Conservation (phyloP, 179 eudicot genomes). For the Corrigiola litoralis region DNA sequence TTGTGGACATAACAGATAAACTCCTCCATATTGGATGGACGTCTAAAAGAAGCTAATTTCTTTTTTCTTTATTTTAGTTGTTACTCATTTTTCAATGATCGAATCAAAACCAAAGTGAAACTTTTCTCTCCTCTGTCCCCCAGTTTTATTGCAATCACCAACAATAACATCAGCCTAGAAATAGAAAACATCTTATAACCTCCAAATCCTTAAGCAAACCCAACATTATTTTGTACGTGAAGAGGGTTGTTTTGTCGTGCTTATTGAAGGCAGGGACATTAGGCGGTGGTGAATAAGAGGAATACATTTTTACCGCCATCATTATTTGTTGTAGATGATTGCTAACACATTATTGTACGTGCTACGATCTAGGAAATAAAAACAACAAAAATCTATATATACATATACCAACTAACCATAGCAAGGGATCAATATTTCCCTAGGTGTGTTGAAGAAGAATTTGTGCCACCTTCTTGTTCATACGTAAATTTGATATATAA, state of each 20-base stretch:
- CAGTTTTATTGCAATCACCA: slow-evolving; percentile 8
- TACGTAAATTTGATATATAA: too few relatives aligned
- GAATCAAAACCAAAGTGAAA: neutral
- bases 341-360: too few relatives aligned
- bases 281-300: neutral
- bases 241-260: neutral
- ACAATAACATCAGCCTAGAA: neutral
- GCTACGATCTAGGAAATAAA: too few relatives aligned
- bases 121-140: neutral
- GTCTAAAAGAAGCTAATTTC: slow-evolving; percentile 7
- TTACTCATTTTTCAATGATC: neutral
- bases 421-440: too few relatives aligned
- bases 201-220: neutral
- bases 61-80: neutral
- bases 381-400: too few relatives aligned
- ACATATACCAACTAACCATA: too few relatives aligned
- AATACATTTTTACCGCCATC: neutral
- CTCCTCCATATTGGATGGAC: slow-evolving; percentile 13
- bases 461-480: too few relatives aligned
- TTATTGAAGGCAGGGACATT: neutral
- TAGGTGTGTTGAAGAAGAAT: too few relatives aligned
- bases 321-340: neutral
- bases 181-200: neutral
- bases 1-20: slow-evolving; percentile 10
- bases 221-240: too few relatives aligned